A percentile compares a stretch with the other conserved stretches of the same genome.
Evolutionary conservation across 768 basidiomycete species (phyloP).

Genomic region (Rhizopogon vesiculosus): DNA sequence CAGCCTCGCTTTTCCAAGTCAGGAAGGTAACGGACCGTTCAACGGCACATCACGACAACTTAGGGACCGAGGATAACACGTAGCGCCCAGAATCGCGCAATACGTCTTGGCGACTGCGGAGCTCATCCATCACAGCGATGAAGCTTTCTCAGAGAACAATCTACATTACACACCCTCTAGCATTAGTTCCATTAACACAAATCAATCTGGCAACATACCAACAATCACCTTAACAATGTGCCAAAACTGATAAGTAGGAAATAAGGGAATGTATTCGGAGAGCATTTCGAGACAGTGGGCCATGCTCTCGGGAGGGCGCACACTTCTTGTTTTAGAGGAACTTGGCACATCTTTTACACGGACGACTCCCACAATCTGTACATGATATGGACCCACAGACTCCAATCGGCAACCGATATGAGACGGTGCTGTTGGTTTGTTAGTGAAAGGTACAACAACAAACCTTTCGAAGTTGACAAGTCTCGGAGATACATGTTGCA

Average conservation of each 20-base stretch:
- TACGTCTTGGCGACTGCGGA: too few species aligned
- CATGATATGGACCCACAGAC: neutral
- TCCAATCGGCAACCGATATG: conserved; percentile 15
- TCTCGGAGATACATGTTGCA: conserved; percentile 20
- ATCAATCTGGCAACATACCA: too few species aligned
- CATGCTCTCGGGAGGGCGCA: neutral
- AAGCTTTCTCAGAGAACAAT: too few species aligned
- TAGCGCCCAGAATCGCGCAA: too few species aligned
- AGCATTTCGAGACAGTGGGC: neutral
- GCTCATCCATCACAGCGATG: too few species aligned
- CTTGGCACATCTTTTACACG: neutral
- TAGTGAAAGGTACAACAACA: conserved; percentile 23
- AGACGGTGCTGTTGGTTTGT: conserved; percentile 18
- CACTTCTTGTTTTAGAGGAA: neutral
- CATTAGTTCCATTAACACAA: too few species aligned
- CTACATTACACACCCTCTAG: too few species aligned
- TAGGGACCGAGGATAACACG: too few species aligned
- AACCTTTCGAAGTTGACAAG: conserved; percentile 16
- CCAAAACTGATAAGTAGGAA: too few species aligned
- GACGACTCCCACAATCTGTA: neutral
- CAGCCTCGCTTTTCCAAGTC: neutral
- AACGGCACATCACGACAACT: neutral
- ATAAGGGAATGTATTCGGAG: too few species aligned
- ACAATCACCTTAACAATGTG: too few species aligned
- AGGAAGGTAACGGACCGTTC: neutral